These are phyloP conservation scores for Cyclotella distinguenda DNA, from an alignment of 108 stramenopile species.

Conservation along the genomic window DNA sequence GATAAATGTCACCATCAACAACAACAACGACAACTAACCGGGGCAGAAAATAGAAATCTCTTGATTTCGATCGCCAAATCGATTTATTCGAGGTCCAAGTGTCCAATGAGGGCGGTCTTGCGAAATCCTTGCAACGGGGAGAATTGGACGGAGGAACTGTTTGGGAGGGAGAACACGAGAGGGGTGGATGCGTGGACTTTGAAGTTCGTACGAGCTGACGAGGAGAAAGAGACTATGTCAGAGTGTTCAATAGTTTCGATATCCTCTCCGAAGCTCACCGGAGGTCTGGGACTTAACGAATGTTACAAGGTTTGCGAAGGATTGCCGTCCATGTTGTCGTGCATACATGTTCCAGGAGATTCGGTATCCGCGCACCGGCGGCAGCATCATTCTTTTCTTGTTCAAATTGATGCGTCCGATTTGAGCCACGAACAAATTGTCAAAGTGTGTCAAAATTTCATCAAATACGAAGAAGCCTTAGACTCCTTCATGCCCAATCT, in stretches of 20 bases:
- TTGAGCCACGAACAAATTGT: constrained; percentile 40
- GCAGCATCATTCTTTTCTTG: constrained; percentile 52
- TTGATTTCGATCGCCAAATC: constrained; percentile 27
- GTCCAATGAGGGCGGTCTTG: constrained; percentile 13
- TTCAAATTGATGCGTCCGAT: constrained; percentile 53
- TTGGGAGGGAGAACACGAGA: background rate
- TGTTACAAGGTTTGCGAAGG: constrained; percentile 44
- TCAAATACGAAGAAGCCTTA: constrained; percentile 68
- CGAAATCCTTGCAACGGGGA: constrained; percentile 11
- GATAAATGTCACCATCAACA: constrained; percentile 6
- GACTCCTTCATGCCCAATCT: constrained; percentile 58
- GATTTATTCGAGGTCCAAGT: constrained; percentile 31
- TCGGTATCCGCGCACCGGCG: background rate
- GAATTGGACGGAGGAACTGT: constrained; percentile 10
- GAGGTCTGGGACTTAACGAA: constrained; percentile 59
- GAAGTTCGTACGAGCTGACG: constrained; percentile 1
- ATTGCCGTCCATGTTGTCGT: constrained; percentile 13
- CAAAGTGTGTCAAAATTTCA: constrained; percentile 65
- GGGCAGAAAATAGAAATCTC: background rate
- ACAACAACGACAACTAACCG: background rate
- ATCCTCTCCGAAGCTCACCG: constrained; percentile 48
- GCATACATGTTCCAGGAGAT: background rate
- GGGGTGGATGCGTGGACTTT: constrained; percentile 13
- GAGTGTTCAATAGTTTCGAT: background rate
- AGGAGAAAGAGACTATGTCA: background rate